phyloP scores from a whole-genome alignment of 768 basidiomycete species.

The Mrakia gelida region DNA sequence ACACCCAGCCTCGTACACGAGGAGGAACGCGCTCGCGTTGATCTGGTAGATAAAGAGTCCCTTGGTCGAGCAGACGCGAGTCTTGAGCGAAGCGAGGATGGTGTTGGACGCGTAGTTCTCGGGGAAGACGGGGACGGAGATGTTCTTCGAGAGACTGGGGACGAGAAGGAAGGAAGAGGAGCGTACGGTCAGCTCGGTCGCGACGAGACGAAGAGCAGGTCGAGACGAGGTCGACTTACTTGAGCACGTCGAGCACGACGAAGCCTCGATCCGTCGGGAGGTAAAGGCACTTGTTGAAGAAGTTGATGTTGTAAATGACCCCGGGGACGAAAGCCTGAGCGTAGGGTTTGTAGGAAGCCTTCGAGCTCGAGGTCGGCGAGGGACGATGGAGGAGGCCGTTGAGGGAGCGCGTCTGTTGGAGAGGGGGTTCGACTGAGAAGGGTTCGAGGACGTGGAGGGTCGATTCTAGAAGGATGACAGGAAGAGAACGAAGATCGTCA shows the following conservation, averaged over 20 bases:
- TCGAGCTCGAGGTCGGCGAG: neutral
- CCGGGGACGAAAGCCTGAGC: conserved; percentile 14
- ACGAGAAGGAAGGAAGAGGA: neutral
- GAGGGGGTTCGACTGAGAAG: neutral
- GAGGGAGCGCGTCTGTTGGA: conserved; percentile 1
- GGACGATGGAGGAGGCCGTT: neutral
- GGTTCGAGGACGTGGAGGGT: conserved; percentile 26
- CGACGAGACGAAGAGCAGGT: neutral
- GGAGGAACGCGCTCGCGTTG: conserved; percentile 12
- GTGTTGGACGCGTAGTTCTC: conserved; percentile 13
- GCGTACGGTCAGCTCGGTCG: neutral
- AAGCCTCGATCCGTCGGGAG: conserved; percentile 24
- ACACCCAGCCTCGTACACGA: conserved; percentile 26
- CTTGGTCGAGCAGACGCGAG: conserved; percentile 7
- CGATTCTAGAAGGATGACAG: neutral
- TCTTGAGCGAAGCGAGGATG: neutral
- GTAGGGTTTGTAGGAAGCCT: conserved; percentile 6
- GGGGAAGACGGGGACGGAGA: conserved; percentile 17
- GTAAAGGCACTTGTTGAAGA: conserved; percentile 13
- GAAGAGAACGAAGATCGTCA: neutral
- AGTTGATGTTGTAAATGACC: conserved; percentile 9
- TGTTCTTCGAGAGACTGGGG: conserved; percentile 11
- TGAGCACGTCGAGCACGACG: conserved; percentile 17
- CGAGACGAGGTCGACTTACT: conserved; percentile 5
- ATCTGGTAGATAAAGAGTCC: conserved; percentile 13